Evolutionary conservation across 2,329 filamentous ascomycete genomes (phyloP), one percentile per base, ranked within the genome.

Genomic region (Penicillium sp.): DNA sequence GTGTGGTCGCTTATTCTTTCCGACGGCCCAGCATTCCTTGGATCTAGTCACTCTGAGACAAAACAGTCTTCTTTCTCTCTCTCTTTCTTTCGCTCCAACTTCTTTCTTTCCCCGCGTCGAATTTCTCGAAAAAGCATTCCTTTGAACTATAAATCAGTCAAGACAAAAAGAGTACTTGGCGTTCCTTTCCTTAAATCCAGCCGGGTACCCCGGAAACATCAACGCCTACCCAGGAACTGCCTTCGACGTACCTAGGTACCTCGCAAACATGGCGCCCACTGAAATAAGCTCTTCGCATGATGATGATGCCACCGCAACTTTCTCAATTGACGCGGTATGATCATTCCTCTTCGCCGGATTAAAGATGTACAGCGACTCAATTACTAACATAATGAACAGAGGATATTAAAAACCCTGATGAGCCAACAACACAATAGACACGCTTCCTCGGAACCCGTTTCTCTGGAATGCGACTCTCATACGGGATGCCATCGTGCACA

Each of bases 381-480:
- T 21, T 12, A 9, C 40, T 43, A 11, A 43, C 20, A 21, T 21
- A 21, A 12, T 23, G 18, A 21, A 18, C n/a, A 43, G 40, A 43
- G 18, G n/a, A 43, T 43, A 9, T 43, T 43, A 21, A 43, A 23
- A 23, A 2, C 18, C 20, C 18, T 43, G 8, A 43, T 43, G 40
- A 12, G 40, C 20, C 40, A 43, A 18, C 40, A 43, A 43, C 40
- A 43, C 11, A 7, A 43, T 3, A 11, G 9, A 3, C n/a, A 23
- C 18, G n/a, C 18, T 18, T 38, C 43, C 38, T n/a, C 45, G 35
- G 21, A 54, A 18, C 20, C 30, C 38, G 8, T 48, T 42, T 11
- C 23, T 28, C 28, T 35, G 46, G 45, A 48, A 55, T 55, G 52
- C n/a, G 52, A 55, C 33, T n/a, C n/a, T 12, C 30, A 23, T 6